Percentiles rank a stretch among this genome's conserved stretches.
These are phyloP conservation scores for Plantago lanceolata DNA, from an alignment of 305 asterid genomes.

Conservation along the genomic window DNA sequence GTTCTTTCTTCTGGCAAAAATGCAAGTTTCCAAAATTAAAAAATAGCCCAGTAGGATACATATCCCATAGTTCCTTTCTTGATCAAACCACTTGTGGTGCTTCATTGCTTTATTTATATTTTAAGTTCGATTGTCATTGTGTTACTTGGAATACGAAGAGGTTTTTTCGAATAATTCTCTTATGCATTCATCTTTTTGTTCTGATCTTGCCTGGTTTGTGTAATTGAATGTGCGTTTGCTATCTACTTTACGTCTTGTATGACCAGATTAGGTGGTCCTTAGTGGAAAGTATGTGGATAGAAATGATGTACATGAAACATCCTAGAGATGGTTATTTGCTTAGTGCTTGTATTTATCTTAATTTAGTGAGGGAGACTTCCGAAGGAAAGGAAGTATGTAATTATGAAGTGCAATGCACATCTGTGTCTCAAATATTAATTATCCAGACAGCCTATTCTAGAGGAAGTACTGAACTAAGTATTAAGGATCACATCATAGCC, in stretches of 20 bases:
- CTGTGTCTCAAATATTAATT: too few relatives aligned
- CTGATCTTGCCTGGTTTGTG: background rate
- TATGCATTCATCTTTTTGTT: background rate
- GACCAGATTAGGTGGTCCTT: background rate
- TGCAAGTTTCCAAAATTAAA: too few relatives aligned
- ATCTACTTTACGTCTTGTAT: slow-evolving; percentile 1
- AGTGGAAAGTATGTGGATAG: background rate
- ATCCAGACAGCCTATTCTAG: too few relatives aligned
- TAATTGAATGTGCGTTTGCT: slow-evolving; percentile 2
- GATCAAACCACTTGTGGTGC: background rate
- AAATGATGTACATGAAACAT: background rate
- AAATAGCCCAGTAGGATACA: background rate
- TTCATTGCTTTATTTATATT: slow-evolving; percentile 2
- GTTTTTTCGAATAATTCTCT: background rate
- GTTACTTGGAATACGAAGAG: background rate
- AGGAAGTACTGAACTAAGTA: too few relatives aligned
- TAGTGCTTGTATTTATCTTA: background rate
- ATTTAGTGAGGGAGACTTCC: too few relatives aligned
- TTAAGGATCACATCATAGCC: too few relatives aligned
- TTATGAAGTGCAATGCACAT: too few relatives aligned
- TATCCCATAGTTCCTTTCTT: background rate
- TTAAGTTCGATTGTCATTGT: background rate
- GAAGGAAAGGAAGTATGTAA: too few relatives aligned
- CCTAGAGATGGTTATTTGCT: background rate
- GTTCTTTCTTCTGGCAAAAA: too few relatives aligned